phyloP scores from a whole-genome alignment of 2,329 filamentous ascomycete species.

The Neofusicoccum sp. region DNA sequence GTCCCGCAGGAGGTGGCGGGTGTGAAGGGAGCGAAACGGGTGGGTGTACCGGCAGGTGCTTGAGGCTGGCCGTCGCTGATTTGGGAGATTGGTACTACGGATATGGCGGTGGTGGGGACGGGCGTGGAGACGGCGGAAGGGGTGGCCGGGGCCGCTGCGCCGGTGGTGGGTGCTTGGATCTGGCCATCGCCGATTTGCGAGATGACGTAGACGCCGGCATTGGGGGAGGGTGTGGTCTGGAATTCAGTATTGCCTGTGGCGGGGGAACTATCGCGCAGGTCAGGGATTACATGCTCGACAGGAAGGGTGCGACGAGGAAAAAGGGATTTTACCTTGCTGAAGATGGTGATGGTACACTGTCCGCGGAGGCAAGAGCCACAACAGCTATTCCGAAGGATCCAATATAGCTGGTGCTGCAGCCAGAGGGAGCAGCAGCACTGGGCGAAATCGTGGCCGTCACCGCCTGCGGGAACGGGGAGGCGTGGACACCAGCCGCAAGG shows the following conservation, averaged over 20 bases:
- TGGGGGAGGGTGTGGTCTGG: background rate
- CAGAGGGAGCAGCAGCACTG: background rate
- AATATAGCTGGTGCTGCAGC: background rate
- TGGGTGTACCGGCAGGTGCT: conserved; percentile 13
- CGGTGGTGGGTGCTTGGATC: conserved; percentile 18
- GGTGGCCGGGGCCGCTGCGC: background rate
- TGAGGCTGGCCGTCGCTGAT: conserved; percentile 21
- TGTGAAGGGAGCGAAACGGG: background rate
- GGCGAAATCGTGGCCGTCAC: background rate
- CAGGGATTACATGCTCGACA: background rate
- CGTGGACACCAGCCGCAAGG: conserved; percentile 1
- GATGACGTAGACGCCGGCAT: background rate
- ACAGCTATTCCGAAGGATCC: background rate
- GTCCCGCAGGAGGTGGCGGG: background rate
- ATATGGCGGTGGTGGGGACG: background rate
- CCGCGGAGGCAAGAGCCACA: background rate
- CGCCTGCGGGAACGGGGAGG: conserved; percentile 5
- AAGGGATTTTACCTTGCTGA: background rate
- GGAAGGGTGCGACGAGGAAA: background rate
- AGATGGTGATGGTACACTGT: background rate
- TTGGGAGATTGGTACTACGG: conserved; percentile 7
- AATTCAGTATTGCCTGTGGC: background rate
- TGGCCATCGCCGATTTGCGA: conserved; percentile 21
- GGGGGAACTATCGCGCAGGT: background rate
- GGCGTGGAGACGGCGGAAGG: background rate